phyloP scores from a whole-genome alignment of 2,329 filamentous ascomycete genomes.

The Aspergillus alliaceus region DNA sequence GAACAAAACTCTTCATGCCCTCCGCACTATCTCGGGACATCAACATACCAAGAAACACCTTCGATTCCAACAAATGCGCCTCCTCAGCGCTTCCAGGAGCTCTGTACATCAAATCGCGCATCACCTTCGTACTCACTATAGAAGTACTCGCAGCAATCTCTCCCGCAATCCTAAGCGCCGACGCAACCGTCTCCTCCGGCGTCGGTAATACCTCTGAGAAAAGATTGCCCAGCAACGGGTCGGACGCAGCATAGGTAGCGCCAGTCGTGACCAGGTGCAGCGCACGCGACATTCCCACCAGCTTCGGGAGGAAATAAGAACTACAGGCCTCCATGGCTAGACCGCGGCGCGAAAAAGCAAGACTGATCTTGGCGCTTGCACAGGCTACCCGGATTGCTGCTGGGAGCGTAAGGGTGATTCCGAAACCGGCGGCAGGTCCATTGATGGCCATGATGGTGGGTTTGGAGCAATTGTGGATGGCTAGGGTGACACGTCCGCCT shows the following conservation, averaged over 20 bases:
- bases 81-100: conserved; percentile 64
- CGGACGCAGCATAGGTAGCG: conserved; percentile 48
- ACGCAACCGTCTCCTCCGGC: conserved; percentile 58
- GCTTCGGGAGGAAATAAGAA: conserved; percentile 67
- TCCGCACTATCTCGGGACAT: neutral
- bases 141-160: conserved; percentile 57
- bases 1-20: neutral
- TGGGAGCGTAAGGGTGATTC: conserved; percentile 62
- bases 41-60: conserved; percentile 19
- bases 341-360: conserved; percentile 68
- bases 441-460: conserved; percentile 61
- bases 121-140: conserved; percentile 56
- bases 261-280: conserved; percentile 68
- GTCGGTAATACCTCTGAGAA: conserved; percentile 61
- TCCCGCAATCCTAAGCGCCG: conserved; percentile 61
- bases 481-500: conserved; percentile 54
- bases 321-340: conserved; percentile 69
- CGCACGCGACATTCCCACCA: conserved; percentile 64
- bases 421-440: conserved; percentile 60
- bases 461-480: conserved; percentile 59
- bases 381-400: conserved; percentile 29
- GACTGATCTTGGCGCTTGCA: conserved; percentile 64
- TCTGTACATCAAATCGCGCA: conserved; percentile 64
- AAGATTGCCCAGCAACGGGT: conserved; percentile 56
- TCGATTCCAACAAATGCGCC: conserved; percentile 62